These are phyloP conservation scores for Epichloe coenophiala DNA, from an alignment of 2,329 filamentous ascomycete genomes.

Conservation along the genomic window DNA sequence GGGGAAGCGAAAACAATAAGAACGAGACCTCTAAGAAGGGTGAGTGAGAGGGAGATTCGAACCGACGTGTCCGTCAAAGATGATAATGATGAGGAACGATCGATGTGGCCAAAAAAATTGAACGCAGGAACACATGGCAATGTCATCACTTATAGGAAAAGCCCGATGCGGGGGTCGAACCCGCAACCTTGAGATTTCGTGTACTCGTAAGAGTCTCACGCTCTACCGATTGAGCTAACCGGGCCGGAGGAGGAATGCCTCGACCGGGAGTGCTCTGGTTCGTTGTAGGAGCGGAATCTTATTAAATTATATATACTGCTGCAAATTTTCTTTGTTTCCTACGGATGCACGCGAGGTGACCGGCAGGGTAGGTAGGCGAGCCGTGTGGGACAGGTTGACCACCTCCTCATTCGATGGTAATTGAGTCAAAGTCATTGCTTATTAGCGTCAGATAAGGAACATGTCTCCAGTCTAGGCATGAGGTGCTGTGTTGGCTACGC, in stretches of 20 bases:
- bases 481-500: too few relatives aligned
- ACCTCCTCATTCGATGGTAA: too few relatives aligned
- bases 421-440: too few relatives aligned
- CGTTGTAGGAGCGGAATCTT: accelerated
- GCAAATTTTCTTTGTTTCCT: background rate
- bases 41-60: too few relatives aligned
- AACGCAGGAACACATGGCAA: background rate
- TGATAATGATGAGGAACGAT: background rate
- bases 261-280: background rate
- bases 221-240: constrained; percentile 41
- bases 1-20: too few relatives aligned
- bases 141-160: constrained; percentile 1
- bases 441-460: too few relatives aligned
- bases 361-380: too few relatives aligned
- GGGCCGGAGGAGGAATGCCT: constrained; percentile 10
- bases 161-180: constrained; percentile 34
- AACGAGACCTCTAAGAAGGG: too few relatives aligned
- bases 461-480: too few relatives aligned
- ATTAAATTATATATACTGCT: background rate
- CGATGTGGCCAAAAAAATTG: background rate
- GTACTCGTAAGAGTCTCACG: constrained; percentile 49
- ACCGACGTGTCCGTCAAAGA: background rate
- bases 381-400: too few relatives aligned
- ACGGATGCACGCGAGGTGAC: too few relatives aligned
- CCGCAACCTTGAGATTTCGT: constrained; percentile 35